Evolutionary conservation across 495 filamentous ascomycete genomes (phyloP).

Genomic region (Cercophora sp.): DNA sequence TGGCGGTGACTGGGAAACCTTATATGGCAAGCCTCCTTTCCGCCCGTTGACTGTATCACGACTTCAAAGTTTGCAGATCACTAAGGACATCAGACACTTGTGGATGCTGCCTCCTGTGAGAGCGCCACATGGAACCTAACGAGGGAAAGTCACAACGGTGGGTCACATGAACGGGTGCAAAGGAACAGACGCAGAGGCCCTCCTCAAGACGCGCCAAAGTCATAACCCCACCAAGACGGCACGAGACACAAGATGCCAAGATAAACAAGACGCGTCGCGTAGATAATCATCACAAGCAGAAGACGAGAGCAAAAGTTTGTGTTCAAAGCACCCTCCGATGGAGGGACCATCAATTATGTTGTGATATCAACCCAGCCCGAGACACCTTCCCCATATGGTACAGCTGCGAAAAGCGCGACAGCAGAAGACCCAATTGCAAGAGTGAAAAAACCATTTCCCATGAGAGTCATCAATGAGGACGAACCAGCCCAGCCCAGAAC

Average conservation of each 20-base stretch:
- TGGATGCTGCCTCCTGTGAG: no score
- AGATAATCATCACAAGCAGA: not conserved
- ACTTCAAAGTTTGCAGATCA: no score
- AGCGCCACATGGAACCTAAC: no score
- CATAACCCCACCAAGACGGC: not conserved
- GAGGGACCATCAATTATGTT: constrained; percentile 20
- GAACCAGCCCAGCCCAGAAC: constrained; percentile 11
- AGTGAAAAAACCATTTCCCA: constrained; percentile 19
- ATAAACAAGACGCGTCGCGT: constrained; percentile 15
- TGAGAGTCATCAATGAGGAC: constrained; percentile 16
- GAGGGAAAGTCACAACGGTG: no score
- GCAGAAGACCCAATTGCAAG: not conserved
- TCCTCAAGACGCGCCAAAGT: not conserved
- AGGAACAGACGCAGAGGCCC: no score
- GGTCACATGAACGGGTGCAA: not conserved
- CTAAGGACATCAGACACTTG: no score
- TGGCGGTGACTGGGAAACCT: no score
- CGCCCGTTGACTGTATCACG: no score
- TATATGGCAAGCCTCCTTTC: no score
- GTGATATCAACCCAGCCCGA: constrained; percentile 13
- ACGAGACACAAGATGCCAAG: not conserved
- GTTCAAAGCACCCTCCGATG: constrained; percentile 16
- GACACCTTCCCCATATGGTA: constrained; percentile 14
- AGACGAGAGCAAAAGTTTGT: not conserved
- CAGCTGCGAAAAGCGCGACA: no score